A percentile compares a stretch with the other conserved stretches of the same genome.
phyloP scores from a whole-genome alignment of 495 filamentous ascomycete species.

The Rhypophila decipiens region DNA sequence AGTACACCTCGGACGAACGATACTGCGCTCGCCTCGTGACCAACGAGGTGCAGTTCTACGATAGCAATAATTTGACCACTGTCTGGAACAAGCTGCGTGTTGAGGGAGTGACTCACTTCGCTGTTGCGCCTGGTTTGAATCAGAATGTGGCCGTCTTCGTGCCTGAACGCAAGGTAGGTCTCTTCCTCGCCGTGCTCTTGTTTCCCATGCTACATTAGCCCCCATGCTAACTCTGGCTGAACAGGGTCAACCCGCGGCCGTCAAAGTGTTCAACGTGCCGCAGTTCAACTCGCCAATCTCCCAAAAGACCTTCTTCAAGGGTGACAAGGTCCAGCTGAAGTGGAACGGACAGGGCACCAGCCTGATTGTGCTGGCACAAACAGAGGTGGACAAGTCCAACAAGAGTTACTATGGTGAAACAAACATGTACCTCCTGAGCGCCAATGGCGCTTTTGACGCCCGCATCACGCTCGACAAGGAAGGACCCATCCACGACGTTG shows the following conservation, averaged over 20 bases:
- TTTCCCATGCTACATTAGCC: background rate
- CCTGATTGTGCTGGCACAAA: conserved; percentile 93
- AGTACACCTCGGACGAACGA: conserved; percentile 88
- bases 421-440: conserved; percentile 89
- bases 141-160: conserved; percentile 88
- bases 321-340: conserved; percentile 95
- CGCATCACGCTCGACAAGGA: conserved; percentile 92
- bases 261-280: conserved; percentile 91
- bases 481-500: conserved; percentile 94
- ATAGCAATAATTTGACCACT: conserved; percentile 72
- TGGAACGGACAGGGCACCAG: conserved; percentile 90
- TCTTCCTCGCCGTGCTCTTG: background rate
- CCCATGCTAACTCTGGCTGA: too few species aligned
- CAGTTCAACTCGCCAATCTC: conserved; percentile 74
- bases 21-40: conserved; percentile 90
- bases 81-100: conserved; percentile 93
- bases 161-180: conserved; percentile 81
- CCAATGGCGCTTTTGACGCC: conserved; percentile 87
- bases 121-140: conserved; percentile 79
- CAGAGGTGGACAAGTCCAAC: conserved; percentile 93
- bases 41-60: conserved; percentile 95
- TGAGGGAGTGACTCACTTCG: conserved; percentile 88
- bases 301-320: conserved; percentile 98
- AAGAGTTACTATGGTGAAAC: conserved; percentile 99
- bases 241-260: conserved; percentile 84